Conservation (phyloP, 2,329 filamentous ascomycete genomes). For the Xylaria sp. region DNA sequence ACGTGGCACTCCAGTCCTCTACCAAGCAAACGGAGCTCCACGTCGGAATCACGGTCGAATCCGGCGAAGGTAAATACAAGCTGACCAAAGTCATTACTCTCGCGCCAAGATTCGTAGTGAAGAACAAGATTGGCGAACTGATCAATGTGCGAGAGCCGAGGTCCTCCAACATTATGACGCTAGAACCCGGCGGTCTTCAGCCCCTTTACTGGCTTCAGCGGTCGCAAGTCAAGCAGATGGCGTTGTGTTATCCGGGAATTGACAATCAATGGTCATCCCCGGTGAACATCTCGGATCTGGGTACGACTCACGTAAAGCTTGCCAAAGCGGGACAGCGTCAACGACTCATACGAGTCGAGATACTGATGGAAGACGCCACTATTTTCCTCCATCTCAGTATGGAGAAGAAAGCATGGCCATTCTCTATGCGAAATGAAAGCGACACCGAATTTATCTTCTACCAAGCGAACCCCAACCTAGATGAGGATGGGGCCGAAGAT, state of each 20-base stretch:
- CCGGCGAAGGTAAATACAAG: constrained; percentile 96
- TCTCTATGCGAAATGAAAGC: constrained; percentile 97
- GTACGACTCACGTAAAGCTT: constrained; percentile 88
- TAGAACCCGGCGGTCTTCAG: constrained; percentile 73
- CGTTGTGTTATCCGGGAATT: constrained; percentile 85
- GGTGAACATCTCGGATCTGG: constrained; percentile 94
- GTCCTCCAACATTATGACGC: constrained; percentile 74
- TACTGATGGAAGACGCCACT: constrained; percentile 87
- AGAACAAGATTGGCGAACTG: constrained; percentile 86
- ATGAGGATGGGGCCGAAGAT: constrained; percentile 82
- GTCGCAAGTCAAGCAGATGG: constrained; percentile 78
- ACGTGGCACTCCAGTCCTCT: constrained; percentile 74
- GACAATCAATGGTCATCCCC: constrained; percentile 98
- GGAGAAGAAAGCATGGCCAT: constrained; percentile 95
- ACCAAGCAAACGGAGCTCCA: constrained; percentile 76
- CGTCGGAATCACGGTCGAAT: constrained; percentile 78
- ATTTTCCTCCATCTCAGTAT: constrained; percentile 87
- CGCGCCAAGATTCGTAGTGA: constrained; percentile 84
- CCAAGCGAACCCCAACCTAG: constrained; percentile 87
- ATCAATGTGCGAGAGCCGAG: constrained; percentile 87
- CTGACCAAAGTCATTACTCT: constrained; percentile 93
- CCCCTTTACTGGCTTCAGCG: constrained; percentile 88
- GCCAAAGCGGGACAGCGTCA: constrained; percentile 87
- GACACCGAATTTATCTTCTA: constrained; percentile 96
- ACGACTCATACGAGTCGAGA: constrained; percentile 77